Base-by-base conservation (phyloP, 345 rosid species). In the Alliaria petiolata region DNA sequence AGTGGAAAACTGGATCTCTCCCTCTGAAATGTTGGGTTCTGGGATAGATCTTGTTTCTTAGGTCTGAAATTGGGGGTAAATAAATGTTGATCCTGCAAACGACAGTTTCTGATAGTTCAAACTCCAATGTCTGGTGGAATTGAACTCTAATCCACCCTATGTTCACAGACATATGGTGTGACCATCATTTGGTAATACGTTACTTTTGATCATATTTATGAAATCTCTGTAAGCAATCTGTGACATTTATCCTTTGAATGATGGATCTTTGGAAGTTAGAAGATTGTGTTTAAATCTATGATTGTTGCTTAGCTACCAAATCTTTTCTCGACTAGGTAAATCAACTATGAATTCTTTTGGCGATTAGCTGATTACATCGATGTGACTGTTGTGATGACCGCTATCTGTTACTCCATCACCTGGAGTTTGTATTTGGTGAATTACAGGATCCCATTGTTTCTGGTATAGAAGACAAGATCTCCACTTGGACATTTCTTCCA, bases 401-500 rank as follows among this genome's bases (percentile, higher is more conserved):
- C 28, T 31, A 15, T 13, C 20, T 34, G 16, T 15, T 62, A 28
- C 75, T 49, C 60, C 6, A 40, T 25, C 33, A 44, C 13, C 7
- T 59, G 57, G 42, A 59, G 40, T 11, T 50, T 47, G 54, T 50
- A 35, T 53, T 53, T 54, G 54, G 54, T 64, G 15, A 45, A 62
- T 68, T 65, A 40, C 75, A 91, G 97, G 97, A 93, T 84, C 89
- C 92, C 63, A 87, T 93, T 55, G 79, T 93, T 80, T 80, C 82
- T 43, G 97, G 97, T 66, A 85, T 93, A 72, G 98, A 93, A 80
- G 98, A 89, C 39, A 93, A 93, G 86, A 86, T 93, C 78, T 80
- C 95, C 65, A 81, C 96, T 31, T 93, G 98, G 98, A 85, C 98
- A 19, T 93, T 93, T 70, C 97, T 93, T 52, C 98, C 97, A 51